Evolutionary conservation across 2,329 filamentous ascomycete genomes (phyloP), one percentile per base, ranked within the genome.

Genomic region (Aspergillus pseudoviridinutans): DNA sequence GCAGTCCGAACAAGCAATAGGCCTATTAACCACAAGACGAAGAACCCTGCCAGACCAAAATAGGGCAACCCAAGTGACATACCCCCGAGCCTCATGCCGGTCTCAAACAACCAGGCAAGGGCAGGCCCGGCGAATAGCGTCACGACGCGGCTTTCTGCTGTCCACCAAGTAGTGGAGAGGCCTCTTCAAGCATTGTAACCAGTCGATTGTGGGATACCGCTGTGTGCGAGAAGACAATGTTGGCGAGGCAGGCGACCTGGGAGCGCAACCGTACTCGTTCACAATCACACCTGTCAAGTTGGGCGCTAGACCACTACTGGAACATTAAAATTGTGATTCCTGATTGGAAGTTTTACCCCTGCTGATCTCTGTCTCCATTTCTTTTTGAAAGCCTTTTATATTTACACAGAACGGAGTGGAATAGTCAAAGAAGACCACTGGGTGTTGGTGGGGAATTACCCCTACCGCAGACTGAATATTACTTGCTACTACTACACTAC

Each of bases 121-220:
- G 42, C 42, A 4, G 42, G 42, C 42, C 42, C 42, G 4, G 42
- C 42, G 14, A 14, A 47, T 24, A 47, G 42, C 8, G 42, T 12
- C 22, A 38, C 27, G 27, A 27, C 24, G 49, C 51, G 12, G 49
- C 14, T 46, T 51, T 56, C 17, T 46, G 49, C 49, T 56, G 54
- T 51, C 49, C 27, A 29, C 29, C 54, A 35, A 55, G 54, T 22
- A 55, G 32, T 12, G 54, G 49, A 22, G 49, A 28, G 41, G 49
- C 32, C 54, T 56, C 49, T 28, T 56, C 49, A 44, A 56, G 35
- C 54, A 56, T 56, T 9, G 32, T 24, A 22, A 47, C 42, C 24
- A 5, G 17, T 9, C 24, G 42, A 25, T 47, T 4, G 44, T 24
- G 25, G 44, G 25, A 20, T 6, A 24, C 25, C 20, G 24, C 44